Evolutionary conservation across 225 moss, liverwort and hornwort genomes (phyloP), one percentile per base, ranked within the genome.

Genomic region (Sphagnum contortum): DNA sequence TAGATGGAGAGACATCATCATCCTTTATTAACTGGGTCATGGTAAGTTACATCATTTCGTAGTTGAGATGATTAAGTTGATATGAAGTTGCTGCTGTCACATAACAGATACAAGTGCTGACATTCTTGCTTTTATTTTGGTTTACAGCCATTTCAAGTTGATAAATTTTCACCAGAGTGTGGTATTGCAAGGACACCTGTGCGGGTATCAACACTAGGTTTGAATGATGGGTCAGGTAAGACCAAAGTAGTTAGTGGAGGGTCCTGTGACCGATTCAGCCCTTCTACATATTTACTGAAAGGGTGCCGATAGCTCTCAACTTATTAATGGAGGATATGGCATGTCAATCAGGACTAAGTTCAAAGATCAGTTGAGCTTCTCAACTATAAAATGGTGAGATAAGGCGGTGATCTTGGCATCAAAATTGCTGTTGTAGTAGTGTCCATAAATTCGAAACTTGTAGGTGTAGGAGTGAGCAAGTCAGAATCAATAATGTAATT

Each of bases 271-370:
- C 83, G 87, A 59, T 91, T 95, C 79, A 95, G 94, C 65, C 94
- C 94, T 6, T 91, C 94, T 45, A 85, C 86, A 80, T 95, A 91
- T 70, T 70, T 95, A 72, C 70, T 91, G 67, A 89, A 89, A 79
- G 94, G 91, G 76, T 95, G 84, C 79, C 89, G 94, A 79, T 95
- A 87, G 80, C 48, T 71, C 29, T 29, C 29, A 29, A 29, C 29
- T 54, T 57, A 49, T 44, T 80, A 53, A 77, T n/a, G 13, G 59
- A 66, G 73, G 76, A 29, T 68, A 5, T 53, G 63, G 64, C 49
- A 10, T 52, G 62, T 62, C 61, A 67, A 10, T 57, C 64, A 63
- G 52, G 51, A 48, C 45, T 14, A 44, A 12, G 47, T 50, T 57
- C 72, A 66, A 56, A 46, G 49, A 66, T 29, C 29, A 14, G 1